phyloP scores from a whole-genome alignment of 768 basidiomycete species.

The Boletus subcaerulescens region DNA sequence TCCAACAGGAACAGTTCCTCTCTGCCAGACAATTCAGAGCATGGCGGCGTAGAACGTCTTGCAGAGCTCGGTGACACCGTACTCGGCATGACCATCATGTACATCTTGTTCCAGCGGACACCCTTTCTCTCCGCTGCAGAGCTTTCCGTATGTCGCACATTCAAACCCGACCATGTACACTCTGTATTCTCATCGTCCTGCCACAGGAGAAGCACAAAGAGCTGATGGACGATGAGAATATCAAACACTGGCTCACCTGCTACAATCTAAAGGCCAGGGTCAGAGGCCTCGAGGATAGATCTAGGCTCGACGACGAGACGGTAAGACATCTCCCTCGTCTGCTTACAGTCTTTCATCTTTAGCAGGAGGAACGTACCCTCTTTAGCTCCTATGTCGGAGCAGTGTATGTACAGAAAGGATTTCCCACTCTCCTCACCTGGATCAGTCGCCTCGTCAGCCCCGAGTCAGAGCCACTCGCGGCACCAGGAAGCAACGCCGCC shows the following conservation, averaged over 20 bases:
- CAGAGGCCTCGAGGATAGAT: conserved; percentile 40
- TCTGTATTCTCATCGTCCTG: neutral
- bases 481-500: conserved; percentile 17
- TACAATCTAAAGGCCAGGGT: conserved; percentile 56
- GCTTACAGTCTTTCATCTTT: conserved; percentile 2
- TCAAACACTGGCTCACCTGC: conserved; percentile 47
- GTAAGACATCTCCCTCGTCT: conserved; percentile 20
- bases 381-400: conserved; percentile 67
- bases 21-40: conserved; percentile 40
- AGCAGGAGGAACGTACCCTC: conserved; percentile 53
- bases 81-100: conserved; percentile 51
- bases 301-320: conserved; percentile 35
- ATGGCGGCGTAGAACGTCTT: conserved; percentile 60
- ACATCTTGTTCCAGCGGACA: conserved; percentile 44
- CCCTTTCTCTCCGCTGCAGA: conserved; percentile 42
- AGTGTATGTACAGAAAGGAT: conserved; percentile 57
- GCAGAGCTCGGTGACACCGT: conserved; percentile 53
- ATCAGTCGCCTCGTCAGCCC: conserved; percentile 57
- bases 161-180: neutral
- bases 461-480: conserved; percentile 24
- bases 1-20: conserved; percentile 32
- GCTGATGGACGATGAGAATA: conserved; percentile 36
- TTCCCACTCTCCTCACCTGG: conserved; percentile 51
- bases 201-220: conserved; percentile 24
- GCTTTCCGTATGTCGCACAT: conserved; percentile 40